Base-by-base conservation (phyloP, 352 stramenopile genomes). In the Phytophthora kernoviae region DNA sequence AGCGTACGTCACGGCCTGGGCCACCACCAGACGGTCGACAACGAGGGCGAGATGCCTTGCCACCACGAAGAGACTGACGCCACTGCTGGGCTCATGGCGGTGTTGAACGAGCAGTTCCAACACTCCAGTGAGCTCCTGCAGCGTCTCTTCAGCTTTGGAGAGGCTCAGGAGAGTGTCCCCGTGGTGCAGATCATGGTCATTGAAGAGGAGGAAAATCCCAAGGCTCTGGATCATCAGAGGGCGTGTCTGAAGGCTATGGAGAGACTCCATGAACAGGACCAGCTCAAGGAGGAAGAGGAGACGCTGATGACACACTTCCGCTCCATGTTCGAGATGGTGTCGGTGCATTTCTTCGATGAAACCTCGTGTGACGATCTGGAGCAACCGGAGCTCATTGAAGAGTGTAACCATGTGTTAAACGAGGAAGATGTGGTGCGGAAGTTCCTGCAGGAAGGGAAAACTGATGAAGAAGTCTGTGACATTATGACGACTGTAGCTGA, bases 341-440 rank as follows among this genome's bases (percentile, higher is more conserved):
- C 77, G 42, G 32, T 85, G 9, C 61, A 77, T 15, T 65, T 77
- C n/a, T 58, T 70, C 48, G 68, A 79, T 22, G 67, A 76, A 43
- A 60, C 74, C 32, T 84, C 68, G 32, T 91, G 82, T 21, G 69
- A 88, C 0, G 76, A 84, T 40, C 65, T 90, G 5, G 57, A 58
- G 10, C 51, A 59, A 9, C 14, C 45, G 2, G 57, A 58, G 18
- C 46, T 88, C 1, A 43, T 73, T 5, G 50, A 66, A 8, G 73
- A 77, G 64, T 91, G 82, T 42, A 58, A 70, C 32, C 47, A 69
- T 1, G 65, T 91, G 4, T 9, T 81, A 5, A 45, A 53, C 8
- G 77, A 81, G 62, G 65, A 84, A 27, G 51, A 81, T n/a, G 50
- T 68, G 18, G 71, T 88, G 37, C 67, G 37, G 12, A 33, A 56